Percentiles rank a stretch among this genome's conserved stretches.
phyloP scores from a whole-genome alignment of 805 yeast species.

The Allodekkera sacchari region DNA sequence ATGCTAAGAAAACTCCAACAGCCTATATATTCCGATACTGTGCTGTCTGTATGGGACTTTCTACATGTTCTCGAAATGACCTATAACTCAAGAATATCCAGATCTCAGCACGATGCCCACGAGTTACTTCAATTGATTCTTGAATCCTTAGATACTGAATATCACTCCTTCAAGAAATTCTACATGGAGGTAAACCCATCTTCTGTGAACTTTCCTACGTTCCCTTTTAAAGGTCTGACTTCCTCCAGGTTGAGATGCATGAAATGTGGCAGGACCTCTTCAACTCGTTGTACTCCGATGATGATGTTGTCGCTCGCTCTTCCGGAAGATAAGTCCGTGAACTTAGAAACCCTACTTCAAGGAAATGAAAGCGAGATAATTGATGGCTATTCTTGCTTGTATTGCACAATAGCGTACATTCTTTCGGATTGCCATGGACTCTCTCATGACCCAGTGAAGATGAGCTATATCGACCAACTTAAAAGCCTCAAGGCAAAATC shows the following conservation, averaged over 20 bases:
- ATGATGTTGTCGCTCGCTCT: conserved; percentile 66
- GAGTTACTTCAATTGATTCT: conserved; percentile 77
- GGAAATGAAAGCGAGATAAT: conserved; percentile 57
- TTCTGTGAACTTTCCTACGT: conserved; percentile 58
- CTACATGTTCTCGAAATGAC: conserved; percentile 64
- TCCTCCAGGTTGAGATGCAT: conserved; percentile 65
- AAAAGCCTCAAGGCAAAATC: conserved; percentile 28
- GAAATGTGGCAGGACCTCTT: conserved; percentile 54
- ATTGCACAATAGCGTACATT: conserved; percentile 51
- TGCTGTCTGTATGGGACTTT: conserved; percentile 72
- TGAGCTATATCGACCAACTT: conserved; percentile 26
- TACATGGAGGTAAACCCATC: conserved; percentile 17
- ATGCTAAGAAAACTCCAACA: conserved; percentile 53
- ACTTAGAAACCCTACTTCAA: conserved; percentile 45
- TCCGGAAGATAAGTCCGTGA: conserved; percentile 40
- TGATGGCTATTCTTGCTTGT: conserved; percentile 72
- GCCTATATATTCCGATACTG: conserved; percentile 42
- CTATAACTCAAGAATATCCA: conserved; percentile 64
- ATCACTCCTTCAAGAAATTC: conserved; percentile 26
- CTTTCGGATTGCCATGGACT: conserved; percentile 12
- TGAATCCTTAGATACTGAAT: conserved; percentile 70
- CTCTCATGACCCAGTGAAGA: not conserved
- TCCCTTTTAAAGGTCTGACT: conserved; percentile 67
- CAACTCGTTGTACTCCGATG: conserved; percentile 51
- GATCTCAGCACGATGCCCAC: conserved; percentile 91